Evolutionary conservation across 768 basidiomycete genomes (phyloP).

Genomic region (Tricholoma furcatifolium): DNA sequence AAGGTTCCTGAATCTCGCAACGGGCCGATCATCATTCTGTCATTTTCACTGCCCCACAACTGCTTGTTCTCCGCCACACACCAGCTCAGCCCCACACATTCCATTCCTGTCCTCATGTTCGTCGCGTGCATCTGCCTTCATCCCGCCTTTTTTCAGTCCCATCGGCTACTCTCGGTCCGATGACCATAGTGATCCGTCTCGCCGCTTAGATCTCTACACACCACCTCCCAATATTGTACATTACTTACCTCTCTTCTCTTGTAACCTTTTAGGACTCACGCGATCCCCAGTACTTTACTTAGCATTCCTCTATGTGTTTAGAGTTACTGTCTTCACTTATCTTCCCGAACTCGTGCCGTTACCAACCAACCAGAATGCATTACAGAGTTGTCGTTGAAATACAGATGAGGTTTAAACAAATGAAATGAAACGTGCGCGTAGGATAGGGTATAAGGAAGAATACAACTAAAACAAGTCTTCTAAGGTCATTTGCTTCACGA

Average conservation of each 20-base stretch:
- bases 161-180: slow-evolving; percentile 13
- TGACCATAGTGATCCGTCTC: slow-evolving; percentile 5
- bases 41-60: slow-evolving; percentile 9
- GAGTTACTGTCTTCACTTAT: slow-evolving; percentile 7
- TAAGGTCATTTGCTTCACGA: slow-evolving; percentile 98
- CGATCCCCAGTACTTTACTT: slow-evolving; percentile 1
- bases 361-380: slow-evolving; percentile 11
- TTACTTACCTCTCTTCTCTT: slow-evolving; percentile 1
- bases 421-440: slow-evolving; percentile 2
- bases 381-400: slow-evolving; percentile 6
- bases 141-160: neutral
- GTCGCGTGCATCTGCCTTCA: neutral
- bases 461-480: slow-evolving; percentile 78
- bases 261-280: slow-evolving; percentile 8
- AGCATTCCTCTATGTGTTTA: slow-evolving; percentile 1
- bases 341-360: neutral
- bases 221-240: slow-evolving; percentile 6
- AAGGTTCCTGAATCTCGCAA: slow-evolving; percentile 5
- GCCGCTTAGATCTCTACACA: slow-evolving; percentile 4
- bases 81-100: neutral
- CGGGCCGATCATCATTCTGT: slow-evolving; percentile 15
- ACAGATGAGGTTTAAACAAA: neutral
- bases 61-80: slow-evolving; percentile 3
- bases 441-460: slow-evolving; percentile 6
- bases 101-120: slow-evolving; percentile 2